Conservation (phyloP, 768 basidiomycete genomes). For the Lentinus brumalis region DNA sequence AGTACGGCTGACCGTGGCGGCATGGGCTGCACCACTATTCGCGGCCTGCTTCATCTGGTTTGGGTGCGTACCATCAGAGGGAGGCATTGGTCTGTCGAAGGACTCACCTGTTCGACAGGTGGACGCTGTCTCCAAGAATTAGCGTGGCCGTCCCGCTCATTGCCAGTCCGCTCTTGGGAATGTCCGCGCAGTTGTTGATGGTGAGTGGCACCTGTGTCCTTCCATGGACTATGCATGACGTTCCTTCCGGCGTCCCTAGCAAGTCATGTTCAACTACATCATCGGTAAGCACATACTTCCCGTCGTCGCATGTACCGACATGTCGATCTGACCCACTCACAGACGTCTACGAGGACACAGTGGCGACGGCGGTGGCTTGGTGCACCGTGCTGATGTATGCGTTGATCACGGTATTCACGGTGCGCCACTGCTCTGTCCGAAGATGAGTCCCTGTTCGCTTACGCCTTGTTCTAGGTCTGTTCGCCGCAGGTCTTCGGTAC, state of each 20-base stretch:
- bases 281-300: slow-evolving; percentile 37
- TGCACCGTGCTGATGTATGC: slow-evolving; percentile 55
- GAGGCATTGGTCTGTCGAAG: too few relatives aligned
- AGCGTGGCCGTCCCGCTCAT: slow-evolving; percentile 56
- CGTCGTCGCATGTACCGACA: background rate
- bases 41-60: slow-evolving; percentile 67
- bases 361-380: slow-evolving; percentile 59
- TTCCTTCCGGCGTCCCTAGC: slow-evolving; percentile 31
- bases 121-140: slow-evolving; percentile 58
- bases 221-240: background rate
- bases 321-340: background rate
- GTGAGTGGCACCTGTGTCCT: slow-evolving; percentile 29
- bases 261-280: slow-evolving; percentile 59
- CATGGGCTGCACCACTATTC: slow-evolving; percentile 55
- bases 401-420: slow-evolving; percentile 42
- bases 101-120: slow-evolving; percentile 30
- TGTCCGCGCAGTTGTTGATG: slow-evolving; percentile 49
- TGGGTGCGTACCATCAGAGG: slow-evolving; percentile 21
- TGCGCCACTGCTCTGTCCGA: background rate
- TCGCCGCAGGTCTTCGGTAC: slow-evolving; percentile 54
- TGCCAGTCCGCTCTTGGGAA: slow-evolving; percentile 52
- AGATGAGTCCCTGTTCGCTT: background rate
- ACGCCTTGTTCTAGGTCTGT: slow-evolving; percentile 41
- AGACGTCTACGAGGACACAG: slow-evolving; percentile 52
- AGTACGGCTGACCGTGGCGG: slow-evolving; percentile 49